Conservation (phyloP, 2,329 filamentous ascomycete genomes). For the Esteya vermicola region DNA sequence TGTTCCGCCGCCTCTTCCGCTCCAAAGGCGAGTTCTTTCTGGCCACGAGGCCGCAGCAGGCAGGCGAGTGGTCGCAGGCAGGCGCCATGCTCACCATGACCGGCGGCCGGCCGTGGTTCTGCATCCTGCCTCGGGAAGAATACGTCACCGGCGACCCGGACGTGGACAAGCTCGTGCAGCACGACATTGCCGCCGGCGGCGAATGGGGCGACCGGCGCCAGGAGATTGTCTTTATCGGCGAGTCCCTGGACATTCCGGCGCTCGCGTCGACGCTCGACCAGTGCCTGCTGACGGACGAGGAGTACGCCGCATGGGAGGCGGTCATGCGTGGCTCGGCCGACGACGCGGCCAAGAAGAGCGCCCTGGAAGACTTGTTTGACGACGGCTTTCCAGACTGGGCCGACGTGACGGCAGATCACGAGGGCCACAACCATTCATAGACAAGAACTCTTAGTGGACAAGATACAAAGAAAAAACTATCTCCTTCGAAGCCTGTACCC, state of each 20-base stretch:
- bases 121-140: conserved; percentile 36
- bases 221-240: conserved; percentile 61
- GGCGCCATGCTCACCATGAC: conserved; percentile 49
- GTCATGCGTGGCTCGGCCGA: conserved; percentile 5
- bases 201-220: conserved; percentile 58
- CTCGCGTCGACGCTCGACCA: conserved; percentile 40
- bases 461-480: too few species aligned
- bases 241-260: conserved; percentile 38
- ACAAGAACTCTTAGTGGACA: too few species aligned
- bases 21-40: conserved; percentile 50
- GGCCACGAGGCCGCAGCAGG: conserved; percentile 38
- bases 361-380: conserved; percentile 7
- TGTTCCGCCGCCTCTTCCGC: conserved; percentile 41
- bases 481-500: too few species aligned
- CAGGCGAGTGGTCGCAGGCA: conserved; percentile 49
- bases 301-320: conserved; percentile 29
- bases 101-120: conserved; percentile 44
- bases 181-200: conserved; percentile 37
- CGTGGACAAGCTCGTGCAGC: conserved; percentile 32
- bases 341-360: neutral
- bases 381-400: conserved; percentile 11
- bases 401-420: conserved; percentile 1
- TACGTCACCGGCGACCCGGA: conserved; percentile 31
- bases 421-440: neutral
- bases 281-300: conserved; percentile 46